Percentiles rank a stretch among this genome's conserved stretches.
These are phyloP conservation scores for Papiliotrema laurentii DNA, from an alignment of 1,284 basidiomycete genomes.

Conservation along the genomic window DNA sequence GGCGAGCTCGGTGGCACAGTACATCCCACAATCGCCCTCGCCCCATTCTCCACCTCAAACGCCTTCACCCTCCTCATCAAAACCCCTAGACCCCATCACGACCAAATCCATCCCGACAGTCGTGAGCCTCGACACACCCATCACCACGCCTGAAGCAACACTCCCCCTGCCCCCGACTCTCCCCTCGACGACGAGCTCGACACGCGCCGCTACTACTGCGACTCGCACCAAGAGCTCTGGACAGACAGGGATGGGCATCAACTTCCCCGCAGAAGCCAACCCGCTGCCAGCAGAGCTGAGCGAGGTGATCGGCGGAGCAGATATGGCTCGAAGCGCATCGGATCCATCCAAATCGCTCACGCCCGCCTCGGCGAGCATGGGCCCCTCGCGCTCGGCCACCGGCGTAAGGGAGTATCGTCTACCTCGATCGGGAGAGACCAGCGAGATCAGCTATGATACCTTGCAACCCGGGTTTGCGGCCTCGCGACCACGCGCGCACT, in stretches of 20 bases:
- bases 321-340: background rate
- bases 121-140: slow-evolving; percentile 4
- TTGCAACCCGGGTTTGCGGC: background rate
- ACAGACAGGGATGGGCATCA: slow-evolving; percentile 21
- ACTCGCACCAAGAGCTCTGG: background rate
- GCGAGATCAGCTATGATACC: no score
- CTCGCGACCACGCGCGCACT: background rate
- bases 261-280: slow-evolving; percentile 15
- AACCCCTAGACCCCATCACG: no score
- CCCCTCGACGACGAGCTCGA: background rate
- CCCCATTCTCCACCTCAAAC: slow-evolving; percentile 10
- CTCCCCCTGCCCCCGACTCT: background rate
- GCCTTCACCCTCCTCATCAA: slow-evolving; percentile 16
- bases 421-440: background rate
- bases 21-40: slow-evolving; percentile 4
- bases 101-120: no score
- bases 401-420: background rate
- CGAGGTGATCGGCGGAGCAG: background rate
- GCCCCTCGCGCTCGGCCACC: background rate
- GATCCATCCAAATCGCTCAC: background rate
- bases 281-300: slow-evolving; percentile 14
- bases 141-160: slow-evolving; percentile 8
- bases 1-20: background rate
- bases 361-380: background rate
- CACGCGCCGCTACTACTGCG: background rate